These are phyloP conservation scores for Digitaria exilis DNA, from an alignment of 202 grass and related monocot species.

Conservation along the genomic window DNA sequence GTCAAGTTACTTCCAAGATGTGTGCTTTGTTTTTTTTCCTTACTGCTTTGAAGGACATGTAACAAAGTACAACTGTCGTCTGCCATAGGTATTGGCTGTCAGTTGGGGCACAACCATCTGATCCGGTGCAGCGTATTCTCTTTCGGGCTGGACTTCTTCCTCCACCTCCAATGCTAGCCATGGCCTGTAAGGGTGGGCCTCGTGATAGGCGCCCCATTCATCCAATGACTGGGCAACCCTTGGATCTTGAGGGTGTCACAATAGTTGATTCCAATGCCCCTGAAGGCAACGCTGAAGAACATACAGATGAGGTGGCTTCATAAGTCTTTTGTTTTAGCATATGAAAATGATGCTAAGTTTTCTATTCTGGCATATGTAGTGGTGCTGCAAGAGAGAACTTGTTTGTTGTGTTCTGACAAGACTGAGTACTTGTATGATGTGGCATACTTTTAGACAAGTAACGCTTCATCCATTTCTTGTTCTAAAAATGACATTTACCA, in stretches of 20 bases:
- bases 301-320: conserved; percentile 17
- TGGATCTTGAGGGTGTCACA: conserved; percentile 43
- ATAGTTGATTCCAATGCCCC: conserved; percentile 35
- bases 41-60: background rate
- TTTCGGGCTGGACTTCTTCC: conserved; percentile 78
- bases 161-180: conserved; percentile 82
- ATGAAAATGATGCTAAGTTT: conserved; percentile 13
- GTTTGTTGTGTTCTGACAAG: conserved; percentile 39
- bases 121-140: conserved; percentile 81
- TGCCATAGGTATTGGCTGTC: conserved; percentile 80
- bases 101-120: conserved; percentile 91
- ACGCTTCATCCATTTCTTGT: background rate
- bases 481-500: background rate
- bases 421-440: conserved; percentile 18
- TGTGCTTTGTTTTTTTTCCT: background rate
- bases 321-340: conserved; percentile 14
- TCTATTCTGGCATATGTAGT: conserved; percentile 29
- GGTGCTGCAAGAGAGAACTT: conserved; percentile 11
- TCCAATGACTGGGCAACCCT: conserved; percentile 78
- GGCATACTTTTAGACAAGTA: background rate
- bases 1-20: background rate
- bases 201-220: conserved; percentile 67
- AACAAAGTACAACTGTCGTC: background rate
- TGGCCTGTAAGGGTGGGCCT: conserved; percentile 68
- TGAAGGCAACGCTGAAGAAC: conserved; percentile 43